Percentiles rank a stretch among this genome's conserved stretches.
Evolutionary conservation across 305 asterid species (phyloP).

Genomic region (Fraxinus baroniana): DNA sequence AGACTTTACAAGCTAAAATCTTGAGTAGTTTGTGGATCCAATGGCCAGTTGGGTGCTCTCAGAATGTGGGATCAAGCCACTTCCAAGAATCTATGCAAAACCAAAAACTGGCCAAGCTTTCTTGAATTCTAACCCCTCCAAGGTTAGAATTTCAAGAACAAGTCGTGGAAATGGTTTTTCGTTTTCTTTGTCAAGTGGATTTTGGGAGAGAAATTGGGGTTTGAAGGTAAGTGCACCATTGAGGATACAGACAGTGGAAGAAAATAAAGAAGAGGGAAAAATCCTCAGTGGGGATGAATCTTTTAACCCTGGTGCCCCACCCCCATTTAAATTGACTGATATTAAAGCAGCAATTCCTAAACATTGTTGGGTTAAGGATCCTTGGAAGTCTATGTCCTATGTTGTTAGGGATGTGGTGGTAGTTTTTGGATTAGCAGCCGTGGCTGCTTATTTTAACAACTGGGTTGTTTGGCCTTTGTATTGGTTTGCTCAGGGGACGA

Average conservation of each 20-base stretch:
- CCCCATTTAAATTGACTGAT: slow-evolving; percentile 67
- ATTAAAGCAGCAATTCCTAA: slow-evolving; percentile 77
- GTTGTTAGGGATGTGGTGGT: slow-evolving; percentile 60
- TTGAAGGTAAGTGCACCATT: slow-evolving; percentile 71
- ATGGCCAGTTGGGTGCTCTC: slow-evolving; percentile 81
- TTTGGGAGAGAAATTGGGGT: slow-evolving; percentile 51
- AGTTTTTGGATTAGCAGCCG: slow-evolving; percentile 53
- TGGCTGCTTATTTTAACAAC: slow-evolving; percentile 50
- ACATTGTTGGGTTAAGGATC: slow-evolving; percentile 85
- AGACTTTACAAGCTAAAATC: slow-evolving; percentile 21
- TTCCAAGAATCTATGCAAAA: slow-evolving; percentile 58
- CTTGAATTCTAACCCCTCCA: slow-evolving; percentile 26
- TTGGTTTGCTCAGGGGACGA: slow-evolving; percentile 86
- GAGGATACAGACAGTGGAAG: slow-evolving; percentile 47
- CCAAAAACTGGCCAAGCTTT: slow-evolving; percentile 40
- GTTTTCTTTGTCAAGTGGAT: slow-evolving; percentile 27
- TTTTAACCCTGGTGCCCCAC: slow-evolving; percentile 68
- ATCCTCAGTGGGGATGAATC: slow-evolving; percentile 28
- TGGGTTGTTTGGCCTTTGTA: slow-evolving; percentile 74
- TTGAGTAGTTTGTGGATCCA: slow-evolving; percentile 21
- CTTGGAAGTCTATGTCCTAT: slow-evolving; percentile 65
- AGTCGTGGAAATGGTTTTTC: slow-evolving; percentile 31
- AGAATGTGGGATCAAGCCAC: slow-evolving; percentile 82
- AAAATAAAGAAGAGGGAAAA: slow-evolving; percentile 16
- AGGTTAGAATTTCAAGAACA: slow-evolving; percentile 35